Evolutionary conservation across 306 rosid species (phyloP), one percentile per base, ranked within the genome.

Genomic region (Pterocarpus santalinus): DNA sequence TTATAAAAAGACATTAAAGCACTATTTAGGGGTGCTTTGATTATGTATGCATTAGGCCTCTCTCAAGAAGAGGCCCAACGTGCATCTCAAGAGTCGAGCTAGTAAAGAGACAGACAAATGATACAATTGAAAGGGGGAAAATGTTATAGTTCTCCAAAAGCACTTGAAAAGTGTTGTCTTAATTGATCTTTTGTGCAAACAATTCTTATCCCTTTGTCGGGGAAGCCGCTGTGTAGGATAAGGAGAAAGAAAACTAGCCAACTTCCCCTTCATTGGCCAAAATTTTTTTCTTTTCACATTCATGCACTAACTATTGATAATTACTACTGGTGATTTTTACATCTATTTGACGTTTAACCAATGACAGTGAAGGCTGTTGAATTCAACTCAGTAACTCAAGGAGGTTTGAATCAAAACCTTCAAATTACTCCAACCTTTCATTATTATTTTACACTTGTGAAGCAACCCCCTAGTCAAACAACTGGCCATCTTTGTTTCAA

Each of bases 361-460:
- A 68, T 8, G 4, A 22, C 33, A 16, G 12, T 13, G 81, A 78
- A 75, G 58, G 62, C 35, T 34, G 2, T 34, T 75, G 72, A 75
- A 46, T 61, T 6, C 5, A 12, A 16, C 68, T 69, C 34, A 34
- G 44, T 69, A 60, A 34, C 63, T 33, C 38, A 47, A 46, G 47
- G 35, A 55, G 58, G 16, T 16, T 69, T 69, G 41, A 69, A 80
- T 71, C 64, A 49, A 71, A 71, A 79, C 78, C 65, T 80, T 39
- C 70, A 74, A 66, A 34, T 57, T 66, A 66, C 76, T 81, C 80
- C 14, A 81, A 81, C 53, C 35, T 65, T 67, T 75, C 58, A 81
- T 75, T 15, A 81, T 80, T 72, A 72, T 72, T 80, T 51, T 3
- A 64, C 84, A 72, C 79, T 30, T 71, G 57, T 51, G 55, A 72